A percentile compares a stretch with the other conserved stretches of the same genome.
phyloP scores from a whole-genome alignment of 306 rosid genomes.

The Casuarina cunninghamiana region DNA sequence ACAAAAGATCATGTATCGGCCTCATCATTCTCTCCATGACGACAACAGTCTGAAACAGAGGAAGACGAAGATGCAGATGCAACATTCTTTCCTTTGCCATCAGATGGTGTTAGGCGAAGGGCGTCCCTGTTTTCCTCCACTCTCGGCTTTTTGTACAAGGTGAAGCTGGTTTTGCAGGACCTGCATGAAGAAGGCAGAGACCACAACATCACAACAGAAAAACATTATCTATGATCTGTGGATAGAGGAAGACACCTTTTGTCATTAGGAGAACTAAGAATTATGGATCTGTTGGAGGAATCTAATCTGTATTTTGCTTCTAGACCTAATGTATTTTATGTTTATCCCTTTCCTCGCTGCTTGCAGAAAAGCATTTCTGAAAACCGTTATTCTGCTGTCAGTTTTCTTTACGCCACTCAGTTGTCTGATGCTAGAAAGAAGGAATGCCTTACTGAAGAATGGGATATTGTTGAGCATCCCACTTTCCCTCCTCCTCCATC shows the following conservation, averaged over 20 bases:
- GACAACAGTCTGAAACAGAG: conserved; percentile 21
- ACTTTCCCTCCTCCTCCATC: conserved; percentile 86
- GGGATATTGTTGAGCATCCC: conserved; percentile 95
- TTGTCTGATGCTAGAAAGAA: conserved; percentile 63
- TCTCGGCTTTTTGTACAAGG: conserved; percentile 46
- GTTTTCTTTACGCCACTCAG: conserved; percentile 69
- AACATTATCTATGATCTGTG: no score
- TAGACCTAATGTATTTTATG: conserved; percentile 16
- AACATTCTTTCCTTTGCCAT: conserved; percentile 57
- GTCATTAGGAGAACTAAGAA: no score
- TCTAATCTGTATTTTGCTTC: conserved; percentile 3
- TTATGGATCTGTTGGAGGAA: neutral
- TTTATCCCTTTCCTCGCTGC: conserved; percentile 20
- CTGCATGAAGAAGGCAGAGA: conserved; percentile 30
- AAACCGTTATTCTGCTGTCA: conserved; percentile 64
- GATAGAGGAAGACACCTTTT: no score
- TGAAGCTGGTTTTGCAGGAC: conserved; percentile 60
- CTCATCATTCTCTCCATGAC: conserved; percentile 23
- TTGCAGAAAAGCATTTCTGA: conserved; percentile 63
- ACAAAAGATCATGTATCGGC: neutral
- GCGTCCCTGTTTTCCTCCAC: conserved; percentile 31
- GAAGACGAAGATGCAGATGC: conserved; percentile 34
- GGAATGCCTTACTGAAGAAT: conserved; percentile 78
- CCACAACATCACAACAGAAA: neutral
- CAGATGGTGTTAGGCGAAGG: conserved; percentile 32